Conservation (phyloP, 2,329 filamentous ascomycete species). For the Daldinia sp. region DNA sequence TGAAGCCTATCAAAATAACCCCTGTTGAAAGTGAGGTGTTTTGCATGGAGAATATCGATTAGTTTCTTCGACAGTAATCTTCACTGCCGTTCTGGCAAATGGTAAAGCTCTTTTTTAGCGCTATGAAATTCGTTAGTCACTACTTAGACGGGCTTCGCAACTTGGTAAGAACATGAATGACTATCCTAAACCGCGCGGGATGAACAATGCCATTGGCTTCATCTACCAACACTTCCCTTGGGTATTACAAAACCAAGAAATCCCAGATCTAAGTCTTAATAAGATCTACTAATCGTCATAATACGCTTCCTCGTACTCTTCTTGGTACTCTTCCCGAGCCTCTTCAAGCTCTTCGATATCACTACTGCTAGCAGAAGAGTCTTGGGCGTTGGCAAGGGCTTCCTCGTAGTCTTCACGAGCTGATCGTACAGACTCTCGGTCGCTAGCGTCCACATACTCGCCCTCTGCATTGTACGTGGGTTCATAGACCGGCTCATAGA, state of each 20-base stretch:
- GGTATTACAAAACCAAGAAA: neutral
- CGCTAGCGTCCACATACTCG: conserved; percentile 53
- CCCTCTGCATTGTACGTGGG: conserved; percentile 53
- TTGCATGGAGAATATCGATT: neutral
- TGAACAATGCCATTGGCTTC: neutral
- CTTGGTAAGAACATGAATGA: neutral
- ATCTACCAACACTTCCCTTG: neutral
- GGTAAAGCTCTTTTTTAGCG: neutral
- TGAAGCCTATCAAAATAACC: neutral
- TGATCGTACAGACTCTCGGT: conserved; percentile 49
- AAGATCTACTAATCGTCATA: conserved; percentile 50
- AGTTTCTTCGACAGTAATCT: neutral
- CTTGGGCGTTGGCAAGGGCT: conserved; percentile 50
- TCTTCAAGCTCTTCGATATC: conserved; percentile 61
- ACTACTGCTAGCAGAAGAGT: conserved; percentile 59
- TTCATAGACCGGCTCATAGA: conserved; percentile 43
- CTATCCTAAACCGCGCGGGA: neutral
- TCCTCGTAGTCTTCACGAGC: conserved; percentile 54
- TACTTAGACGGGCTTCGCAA: neutral
- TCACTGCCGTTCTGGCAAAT: neutral
- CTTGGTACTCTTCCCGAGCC: conserved; percentile 59
- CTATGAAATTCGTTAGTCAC: neutral
- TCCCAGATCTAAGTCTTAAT: neutral
- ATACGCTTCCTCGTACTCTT: conserved; percentile 56
- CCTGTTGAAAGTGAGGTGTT: neutral